Percentiles rank a stretch among this genome's conserved stretches.
Conservation (phyloP, 192 early-diverging fungal genomes). For the Phlyctochytrium arcticum region DNA sequence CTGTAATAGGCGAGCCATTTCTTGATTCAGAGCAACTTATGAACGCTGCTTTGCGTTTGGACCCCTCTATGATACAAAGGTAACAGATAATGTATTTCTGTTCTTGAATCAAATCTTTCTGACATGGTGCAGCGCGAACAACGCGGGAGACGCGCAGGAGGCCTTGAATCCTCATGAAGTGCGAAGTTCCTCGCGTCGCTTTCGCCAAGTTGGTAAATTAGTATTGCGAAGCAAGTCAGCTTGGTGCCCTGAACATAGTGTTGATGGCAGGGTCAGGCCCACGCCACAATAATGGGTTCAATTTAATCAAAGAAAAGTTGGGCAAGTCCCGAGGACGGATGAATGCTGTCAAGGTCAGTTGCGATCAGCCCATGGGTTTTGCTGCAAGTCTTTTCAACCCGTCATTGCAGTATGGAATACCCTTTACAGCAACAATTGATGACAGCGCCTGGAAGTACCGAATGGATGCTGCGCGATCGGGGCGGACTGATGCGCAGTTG, state of each 20-base stretch:
- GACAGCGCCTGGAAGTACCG: slow-evolving; percentile 22
- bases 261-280: slow-evolving; percentile 15
- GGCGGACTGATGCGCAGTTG: slow-evolving; percentile 1
- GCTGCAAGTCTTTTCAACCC: neutral
- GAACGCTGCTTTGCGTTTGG: slow-evolving; percentile 34
- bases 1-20: slow-evolving; percentile 30
- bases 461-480: slow-evolving; percentile 13
- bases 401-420: slow-evolving; percentile 34
- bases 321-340: slow-evolving; percentile 41
- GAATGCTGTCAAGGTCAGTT: slow-evolving; percentile 39
- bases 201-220: neutral
- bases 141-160: slow-evolving; percentile 1
- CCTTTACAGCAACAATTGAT: slow-evolving; percentile 32
- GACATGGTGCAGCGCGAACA: slow-evolving; percentile 21
- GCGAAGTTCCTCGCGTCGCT: slow-evolving; percentile 13
- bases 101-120: too few relatives aligned
- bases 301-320: slow-evolving; percentile 41
- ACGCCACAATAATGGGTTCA: slow-evolving; percentile 35
- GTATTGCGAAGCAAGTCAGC: too few relatives aligned
- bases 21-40: slow-evolving; percentile 42
- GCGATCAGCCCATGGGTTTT: neutral
- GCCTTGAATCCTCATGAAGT: slow-evolving; percentile 20
- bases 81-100: too few relatives aligned
- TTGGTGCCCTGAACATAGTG: neutral
- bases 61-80: too few relatives aligned